Evolutionary conservation across 176 grass and related monocot genomes (phyloP), one percentile per base, ranked within the genome.

Genomic region (Bonia amplexicaulis): DNA sequence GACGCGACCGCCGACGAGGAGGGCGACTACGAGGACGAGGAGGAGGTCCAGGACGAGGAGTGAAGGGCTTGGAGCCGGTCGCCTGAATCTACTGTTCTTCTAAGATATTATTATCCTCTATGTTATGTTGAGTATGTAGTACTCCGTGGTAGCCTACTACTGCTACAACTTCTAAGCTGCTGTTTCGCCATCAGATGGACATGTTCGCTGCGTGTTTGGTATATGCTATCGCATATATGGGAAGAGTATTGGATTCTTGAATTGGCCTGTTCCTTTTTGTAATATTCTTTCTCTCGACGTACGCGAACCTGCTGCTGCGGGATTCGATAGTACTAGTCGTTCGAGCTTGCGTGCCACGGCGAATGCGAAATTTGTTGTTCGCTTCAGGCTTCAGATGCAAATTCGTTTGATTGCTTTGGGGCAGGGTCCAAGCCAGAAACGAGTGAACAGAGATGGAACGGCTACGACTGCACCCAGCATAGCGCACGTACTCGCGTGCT

Each of bases 1-100:
- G 94, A 97, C 22, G 94, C 94, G 17, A 96, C 94, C 0, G 94
- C 94, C 0, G 94, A 96, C 5, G 94, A 96, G 25, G 94, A 96
- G 46, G 89, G 51, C 1, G 94, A 96, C 0, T 96, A 96, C 9
- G 94, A 96, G 78, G 94, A 96, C 0, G 94, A 96, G 1, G 94
- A 95, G 71, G 92, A 94, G 7, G 48, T 79, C 62, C 71, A 58
- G 0, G 94, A 96, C 6, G 88, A 93, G 84, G 85, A 93, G 84
- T 93, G 69, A 58, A 13, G 31, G 13, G 37, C 12, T 59, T 77
- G 52, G 20, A 9, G 53, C 74, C 22, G 33, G 6, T 26, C 19
- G 37, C 37, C 39, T 54, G 22, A 58, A 58, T 58, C 20, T 23
- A 2, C 17, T 11, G 31, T 52, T 39, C 48, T 20, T 35, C n/a